Conservation (phyloP, 2,329 filamentous ascomycete genomes). For the Zalaria sp. region DNA sequence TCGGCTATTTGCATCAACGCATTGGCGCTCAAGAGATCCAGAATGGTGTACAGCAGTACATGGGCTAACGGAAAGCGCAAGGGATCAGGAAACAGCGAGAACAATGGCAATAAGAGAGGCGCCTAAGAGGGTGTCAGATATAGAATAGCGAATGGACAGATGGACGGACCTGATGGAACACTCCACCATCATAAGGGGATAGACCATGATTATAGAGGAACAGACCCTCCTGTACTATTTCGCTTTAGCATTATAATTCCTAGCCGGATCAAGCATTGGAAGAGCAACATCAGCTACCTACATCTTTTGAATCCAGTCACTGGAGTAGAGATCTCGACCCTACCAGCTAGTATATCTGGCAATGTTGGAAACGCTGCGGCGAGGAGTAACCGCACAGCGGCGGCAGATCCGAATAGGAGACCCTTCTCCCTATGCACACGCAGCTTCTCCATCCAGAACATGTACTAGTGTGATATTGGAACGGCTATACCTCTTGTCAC, state of each 20-base stretch:
- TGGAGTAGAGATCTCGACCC: conserved; percentile 93
- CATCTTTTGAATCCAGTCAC: conserved; percentile 96
- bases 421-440: conserved; percentile 33
- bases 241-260: conserved; percentile 3
- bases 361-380: conserved; percentile 71
- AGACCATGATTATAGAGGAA: conserved; percentile 95
- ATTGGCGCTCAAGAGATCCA: conserved; percentile 72
- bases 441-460: neutral
- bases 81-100: conserved; percentile 70
- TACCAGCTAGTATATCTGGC: conserved; percentile 70
- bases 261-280: conserved; percentile 1
- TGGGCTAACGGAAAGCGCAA: conserved; percentile 51
- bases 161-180: conserved; percentile 48
- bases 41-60: conserved; percentile 61
- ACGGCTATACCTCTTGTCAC: no score
- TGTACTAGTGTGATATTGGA: no score
- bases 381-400: conserved; percentile 64
- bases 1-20: conserved; percentile 68
- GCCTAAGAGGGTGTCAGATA: conserved; percentile 44
- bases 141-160: conserved; percentile 4
- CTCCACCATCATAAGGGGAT: conserved; percentile 91
- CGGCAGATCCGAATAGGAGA: conserved; percentile 60
- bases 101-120: conserved; percentile 78
- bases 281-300: conserved; percentile 33
- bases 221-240: conserved; percentile 78